Evolutionary conservation across 2,329 filamentous ascomycete species (phyloP), one percentile per base, ranked within the genome.

Genomic region (Stagonosporopsis vannaccii): DNA sequence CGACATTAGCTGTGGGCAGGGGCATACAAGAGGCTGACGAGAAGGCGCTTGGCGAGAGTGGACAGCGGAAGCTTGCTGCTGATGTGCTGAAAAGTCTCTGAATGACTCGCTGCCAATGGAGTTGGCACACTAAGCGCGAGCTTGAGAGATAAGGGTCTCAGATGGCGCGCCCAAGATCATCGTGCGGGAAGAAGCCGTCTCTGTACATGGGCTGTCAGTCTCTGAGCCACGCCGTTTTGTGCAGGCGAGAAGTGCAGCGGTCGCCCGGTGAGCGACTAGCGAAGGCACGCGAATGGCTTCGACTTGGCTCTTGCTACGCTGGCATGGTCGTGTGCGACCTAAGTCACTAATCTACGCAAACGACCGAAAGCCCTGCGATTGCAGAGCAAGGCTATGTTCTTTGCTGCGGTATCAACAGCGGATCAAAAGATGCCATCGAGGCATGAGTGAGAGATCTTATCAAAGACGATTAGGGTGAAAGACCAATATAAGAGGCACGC

Each of bases 1-100:
- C 87, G 28, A 88, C 92, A 7, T 80, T 97, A 59, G 84, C 87
- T 0, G 90, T 98, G 52, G 94, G 93, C 1, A 86, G 86, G 65
- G 90, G 91, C 39, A 80, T 99, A 43, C 84, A 84, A 67, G 86
- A 91, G 72, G 89, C 89, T n/a, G 93, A 98, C 73, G 84, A 89
- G 69, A 83, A 84, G 50, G 80, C 79, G 2, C 77, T 92, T 61
- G 83, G 80, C 3, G 79, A 87, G 28, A 87, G 89, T 44, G 85
- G 83, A 59, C 91, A 94, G 79, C 87, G 82, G 77, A 90, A 87
- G 72, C 71, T 91, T 56, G 90, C 90, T 15, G 86, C 83, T 70
- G 87, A 82, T 74, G 75, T 90, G 61, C 76, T 90, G 73, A 90
- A 84, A 77, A 83, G 37, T 15, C 48, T 56, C 39, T 56, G 53